Evolutionary conservation across 495 filamentous ascomycete genomes (phyloP), one percentile per base, ranked within the genome.

Genomic region (Penicillium salamii): DNA sequence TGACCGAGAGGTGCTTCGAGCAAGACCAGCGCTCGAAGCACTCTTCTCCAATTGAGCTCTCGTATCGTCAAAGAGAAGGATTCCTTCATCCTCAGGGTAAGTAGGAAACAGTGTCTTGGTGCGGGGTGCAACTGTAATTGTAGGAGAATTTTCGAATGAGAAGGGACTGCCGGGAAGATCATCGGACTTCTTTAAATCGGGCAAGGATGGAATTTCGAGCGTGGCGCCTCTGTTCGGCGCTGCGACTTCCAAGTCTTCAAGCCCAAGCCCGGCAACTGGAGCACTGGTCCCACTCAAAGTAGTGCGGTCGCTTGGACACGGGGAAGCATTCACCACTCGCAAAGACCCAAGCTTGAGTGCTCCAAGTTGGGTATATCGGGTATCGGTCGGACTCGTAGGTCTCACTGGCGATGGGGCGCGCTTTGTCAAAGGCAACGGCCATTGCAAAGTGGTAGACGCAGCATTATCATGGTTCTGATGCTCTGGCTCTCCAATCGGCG

Each of bases 301-400:
- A 23, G 55, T 55, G 8, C 65, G 68, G 18, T 72, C 65, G 33
- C 68, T 70, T n/a, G 69, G 59, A 33, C 65, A 72, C 2, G 76
- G 74, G 13, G 74, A 78, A 19, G 54, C 51, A 48, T 79, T 79
- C 2, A 77, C 76, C 3, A 79, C 70, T 12, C 75, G 69, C 39
- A 79, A 47, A 12, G 75, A 78, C 14, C 77, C 77, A 15, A 77
- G 44, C 34, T 72, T 73, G 19, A 79, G 60, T 2, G 72, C 71
- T 26, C 75, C 75, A 14, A 79, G 50, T 49, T 79, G 72, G n/a
- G 72, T 71, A 49, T 76, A 77, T 18, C 67, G 68, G 23, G 74
- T 57, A 38, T 70, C 71, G 18, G 50, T 60, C 13, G 77, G 77
- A 35, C 74, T 78, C 18, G 62, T 47, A 7, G 72, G 66, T 13